These are phyloP conservation scores for Mortierella sp. DNA, from an alignment of 371 early-diverging fungal species.

Conservation along the genomic window DNA sequence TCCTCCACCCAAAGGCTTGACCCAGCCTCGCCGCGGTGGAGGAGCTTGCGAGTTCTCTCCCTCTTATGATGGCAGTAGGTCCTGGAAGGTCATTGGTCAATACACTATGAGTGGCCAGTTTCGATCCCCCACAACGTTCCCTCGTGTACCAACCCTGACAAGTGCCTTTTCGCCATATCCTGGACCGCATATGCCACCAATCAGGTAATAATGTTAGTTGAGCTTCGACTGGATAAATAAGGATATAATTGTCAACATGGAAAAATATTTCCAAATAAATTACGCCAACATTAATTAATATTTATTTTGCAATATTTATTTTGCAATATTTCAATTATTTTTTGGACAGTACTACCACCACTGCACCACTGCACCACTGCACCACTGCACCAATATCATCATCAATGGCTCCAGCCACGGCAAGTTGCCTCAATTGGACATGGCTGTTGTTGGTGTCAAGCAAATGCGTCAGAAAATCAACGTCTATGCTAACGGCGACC, in stretches of 20 bases:
- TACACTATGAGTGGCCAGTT: slow-evolving; percentile 42
- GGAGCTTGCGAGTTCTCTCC: slow-evolving; percentile 78
- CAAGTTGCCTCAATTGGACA: slow-evolving; percentile 11
- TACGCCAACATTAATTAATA: too few relatives aligned
- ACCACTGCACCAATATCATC: slow-evolving; percentile 26
- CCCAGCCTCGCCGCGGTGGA: slow-evolving; percentile 59
- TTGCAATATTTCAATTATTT: too few relatives aligned
- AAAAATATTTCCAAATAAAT: too few relatives aligned
- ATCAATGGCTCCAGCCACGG: slow-evolving; percentile 4
- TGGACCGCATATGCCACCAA: slow-evolving; percentile 20
- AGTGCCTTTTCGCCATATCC: slow-evolving; percentile 32
- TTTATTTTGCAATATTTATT: too few relatives aligned
- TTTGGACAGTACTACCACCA: slow-evolving; percentile 5
- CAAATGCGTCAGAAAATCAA: slow-evolving; percentile 12
- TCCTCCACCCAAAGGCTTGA: slow-evolving; percentile 14
- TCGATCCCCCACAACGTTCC: slow-evolving; percentile 33
- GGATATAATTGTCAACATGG: too few relatives aligned
- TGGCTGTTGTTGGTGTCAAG: slow-evolving; percentile 13
- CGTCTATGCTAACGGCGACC: slow-evolving; percentile 6
- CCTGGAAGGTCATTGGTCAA: slow-evolving; percentile 66
- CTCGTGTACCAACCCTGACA: slow-evolving; percentile 27
- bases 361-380: too few relatives aligned
- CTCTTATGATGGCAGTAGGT: slow-evolving; percentile 68
- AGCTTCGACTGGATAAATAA: too few relatives aligned
- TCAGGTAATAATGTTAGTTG: too few relatives aligned